A percentile compares a stretch with the other conserved stretches of the same genome.
Conservation (phyloP, 1,139 yeast genomes). For the Protomyces pachydermus region DNA sequence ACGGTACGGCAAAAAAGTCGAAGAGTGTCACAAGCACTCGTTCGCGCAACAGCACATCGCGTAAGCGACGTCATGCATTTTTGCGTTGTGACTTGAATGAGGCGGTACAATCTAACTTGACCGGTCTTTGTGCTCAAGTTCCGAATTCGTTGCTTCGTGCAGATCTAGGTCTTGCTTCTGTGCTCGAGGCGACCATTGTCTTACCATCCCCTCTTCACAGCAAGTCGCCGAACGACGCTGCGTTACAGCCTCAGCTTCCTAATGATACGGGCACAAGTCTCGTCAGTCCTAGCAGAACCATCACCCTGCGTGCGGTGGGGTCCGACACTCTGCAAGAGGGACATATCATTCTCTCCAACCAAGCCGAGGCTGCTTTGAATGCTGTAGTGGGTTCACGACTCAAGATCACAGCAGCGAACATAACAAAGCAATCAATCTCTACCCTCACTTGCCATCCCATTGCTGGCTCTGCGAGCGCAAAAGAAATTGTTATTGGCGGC, state of each 20-base stretch:
- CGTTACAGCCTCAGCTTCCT: slow-evolving; percentile 27
- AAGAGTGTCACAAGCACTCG: slow-evolving; percentile 4
- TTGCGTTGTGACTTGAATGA: slow-evolving; percentile 18
- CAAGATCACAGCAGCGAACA: slow-evolving; percentile 50
- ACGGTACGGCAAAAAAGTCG: background rate
- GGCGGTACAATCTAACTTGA: background rate
- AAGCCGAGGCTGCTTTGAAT: slow-evolving; percentile 47
- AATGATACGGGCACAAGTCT: slow-evolving; percentile 33
- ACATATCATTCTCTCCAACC: slow-evolving; percentile 54
- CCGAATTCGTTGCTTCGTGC: slow-evolving; percentile 7
- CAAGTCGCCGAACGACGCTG: slow-evolving; percentile 36
- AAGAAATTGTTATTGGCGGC: slow-evolving; percentile 34
- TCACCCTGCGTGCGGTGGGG: slow-evolving; percentile 54
- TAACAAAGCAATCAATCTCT: slow-evolving; percentile 44
- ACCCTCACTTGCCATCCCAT: slow-evolving; percentile 49
- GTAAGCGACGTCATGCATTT: slow-evolving; percentile 11
- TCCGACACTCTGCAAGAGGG: slow-evolving; percentile 43
- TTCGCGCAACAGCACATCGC: background rate
- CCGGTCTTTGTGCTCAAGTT: slow-evolving; percentile 9
- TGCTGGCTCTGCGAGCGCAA: slow-evolving; percentile 39
- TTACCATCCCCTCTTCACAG: slow-evolving; percentile 35
- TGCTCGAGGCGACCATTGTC: slow-evolving; percentile 47
- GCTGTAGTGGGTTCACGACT: slow-evolving; percentile 59
- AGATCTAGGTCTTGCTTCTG: slow-evolving; percentile 42
- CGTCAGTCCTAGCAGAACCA: slow-evolving; percentile 38